Evolutionary conservation across 768 basidiomycete species (phyloP), one percentile per base, ranked within the genome.

Genomic region (Auriscalpium microsporum): DNA sequence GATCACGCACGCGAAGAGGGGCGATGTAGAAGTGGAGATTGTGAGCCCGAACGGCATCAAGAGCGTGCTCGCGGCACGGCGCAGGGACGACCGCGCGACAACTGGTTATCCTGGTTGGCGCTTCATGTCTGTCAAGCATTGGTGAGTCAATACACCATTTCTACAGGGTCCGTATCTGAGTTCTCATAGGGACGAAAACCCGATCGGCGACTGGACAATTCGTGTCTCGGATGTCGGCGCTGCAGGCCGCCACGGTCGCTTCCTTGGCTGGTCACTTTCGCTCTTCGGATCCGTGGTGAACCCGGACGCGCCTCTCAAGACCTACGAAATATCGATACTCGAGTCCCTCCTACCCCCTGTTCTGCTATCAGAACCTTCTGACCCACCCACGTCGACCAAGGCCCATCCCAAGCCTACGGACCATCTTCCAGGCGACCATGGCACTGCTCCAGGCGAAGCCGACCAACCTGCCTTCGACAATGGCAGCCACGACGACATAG

Each of bases 81-180:
- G 96, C 58, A 64, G 74, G 36, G 74, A 75, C 11, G 96, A 99
- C 66, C 67, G 67, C 38, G 84, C 79, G 16, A 68, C 64, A 5
- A 77, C 75, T 9, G 95, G 96, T 9, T 95, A 79, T 68, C 81
- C 82, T n/a, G 94, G 91, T 0, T 99, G 96, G 96, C 86, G 79
- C n/a, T 99, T 99, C 68, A 98, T 97, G 94, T 82, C 83, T 35
- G 81, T 98, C 54, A 99, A 99, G 70, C 96, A 99, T 65, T 99
- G 96, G 95, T 94, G 56, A 68, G 82, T 71, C 8, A 36, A 40
- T 56, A 37, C 60, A 21, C 10, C 55, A 40, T 48, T 17, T 47
- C n/a, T 56, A 37, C 13, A 7, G 23, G 6, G 17, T 53, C 38
- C 38, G 37, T 52, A 58, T 10, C 55, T 70, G 40, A 72, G 56